Evolutionary conservation across 2,329 filamentous ascomycete species (phyloP), one percentile per base, ranked within the genome.

Genomic region (Volutella citrinella): DNA sequence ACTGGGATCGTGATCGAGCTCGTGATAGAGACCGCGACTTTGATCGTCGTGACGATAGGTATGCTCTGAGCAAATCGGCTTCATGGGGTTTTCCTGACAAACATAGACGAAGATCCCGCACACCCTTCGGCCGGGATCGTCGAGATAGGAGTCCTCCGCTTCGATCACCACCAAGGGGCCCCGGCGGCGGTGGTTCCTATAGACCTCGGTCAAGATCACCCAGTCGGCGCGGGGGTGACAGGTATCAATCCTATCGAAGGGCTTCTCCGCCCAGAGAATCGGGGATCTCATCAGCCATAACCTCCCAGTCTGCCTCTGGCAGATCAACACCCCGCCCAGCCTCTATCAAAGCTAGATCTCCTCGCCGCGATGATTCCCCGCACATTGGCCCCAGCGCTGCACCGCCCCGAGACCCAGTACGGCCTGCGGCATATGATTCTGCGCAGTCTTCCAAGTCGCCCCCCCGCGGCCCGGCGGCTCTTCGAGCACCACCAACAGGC

Each of bases 401-500:
- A 23, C 49, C 52, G 10, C 32, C 36, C 15, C 56, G 57, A 38
- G 60, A 64, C 12, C 34, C 46, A 6, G 44, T 48, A 27, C 58
- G 48, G 22, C 47, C 48, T 27, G 46, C 36, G 18, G 55, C 39
- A 21, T 55, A 47, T 36, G 64, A 54, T 18, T 39, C 52, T n/a
- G n/a, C n/a, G n/a, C n/a, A n/a, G n/a, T 43, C 54, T 11, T 45
- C 54, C 11, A 62, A 63, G 43, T 76, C 74, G 13, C 75, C 75
- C 10, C 75, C 75, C 4, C 69, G 72, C 32, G 75, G 73, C 0
- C 75, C 75, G 18, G 72, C 74, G 10, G 73, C 72, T 11, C 56
- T 76, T 13, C 65, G 73, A 41, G 65, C 63, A 10, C 70, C 72
- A 14, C 72, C 74, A 4, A 74, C 68, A 1, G 72, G 60, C 1